Percentiles rank a stretch among this genome's conserved stretches.
Evolutionary conservation across 768 basidiomycete species (phyloP).

Genomic region (Holtermanniella nyarrowii): DNA sequence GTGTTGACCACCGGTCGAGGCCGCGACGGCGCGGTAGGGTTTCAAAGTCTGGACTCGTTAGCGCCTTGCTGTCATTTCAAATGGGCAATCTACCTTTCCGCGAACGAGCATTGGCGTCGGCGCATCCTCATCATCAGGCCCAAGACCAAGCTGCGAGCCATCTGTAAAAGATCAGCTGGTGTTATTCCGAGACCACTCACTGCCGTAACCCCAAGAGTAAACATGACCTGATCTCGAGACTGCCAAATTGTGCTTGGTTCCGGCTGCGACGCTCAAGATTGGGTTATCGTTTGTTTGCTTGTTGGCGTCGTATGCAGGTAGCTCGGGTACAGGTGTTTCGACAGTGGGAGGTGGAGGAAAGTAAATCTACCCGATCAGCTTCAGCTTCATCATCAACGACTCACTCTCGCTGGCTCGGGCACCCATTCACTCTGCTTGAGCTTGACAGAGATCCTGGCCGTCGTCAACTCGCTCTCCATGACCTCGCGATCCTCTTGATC

Average conservation of each 20-base stretch:
- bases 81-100: slow-evolving; percentile 29
- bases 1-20: slow-evolving; percentile 41
- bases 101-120: slow-evolving; percentile 38
- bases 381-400: slow-evolving; percentile 2
- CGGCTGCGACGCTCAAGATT: slow-evolving; percentile 42
- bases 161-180: slow-evolving; percentile 6
- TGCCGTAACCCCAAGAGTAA: slow-evolving; percentile 44
- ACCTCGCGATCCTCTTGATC: slow-evolving; percentile 2
- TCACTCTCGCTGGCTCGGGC: slow-evolving; percentile 36
- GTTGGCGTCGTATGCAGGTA: slow-evolving; percentile 32
- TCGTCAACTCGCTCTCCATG: slow-evolving; percentile 18
- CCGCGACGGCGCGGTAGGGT: slow-evolving; percentile 27
- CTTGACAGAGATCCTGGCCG: slow-evolving; percentile 24
- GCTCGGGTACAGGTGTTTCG: slow-evolving; percentile 37
- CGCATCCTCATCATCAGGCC: slow-evolving; percentile 36
- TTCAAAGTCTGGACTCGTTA: slow-evolving; percentile 7
- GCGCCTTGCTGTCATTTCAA: slow-evolving; percentile 6
- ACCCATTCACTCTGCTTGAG: slow-evolving; percentile 38
- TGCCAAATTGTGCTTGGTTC: slow-evolving; percentile 43
- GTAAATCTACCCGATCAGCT: slow-evolving; percentile 22
- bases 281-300: slow-evolving; percentile 25
- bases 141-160: slow-evolving; percentile 42
- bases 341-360: slow-evolving; percentile 43
- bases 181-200: slow-evolving; percentile 23
- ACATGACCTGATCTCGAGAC: slow-evolving; percentile 41